Conservation (phyloP, 169 alveolate genomes). For the Eimeria necatrix region DNA sequence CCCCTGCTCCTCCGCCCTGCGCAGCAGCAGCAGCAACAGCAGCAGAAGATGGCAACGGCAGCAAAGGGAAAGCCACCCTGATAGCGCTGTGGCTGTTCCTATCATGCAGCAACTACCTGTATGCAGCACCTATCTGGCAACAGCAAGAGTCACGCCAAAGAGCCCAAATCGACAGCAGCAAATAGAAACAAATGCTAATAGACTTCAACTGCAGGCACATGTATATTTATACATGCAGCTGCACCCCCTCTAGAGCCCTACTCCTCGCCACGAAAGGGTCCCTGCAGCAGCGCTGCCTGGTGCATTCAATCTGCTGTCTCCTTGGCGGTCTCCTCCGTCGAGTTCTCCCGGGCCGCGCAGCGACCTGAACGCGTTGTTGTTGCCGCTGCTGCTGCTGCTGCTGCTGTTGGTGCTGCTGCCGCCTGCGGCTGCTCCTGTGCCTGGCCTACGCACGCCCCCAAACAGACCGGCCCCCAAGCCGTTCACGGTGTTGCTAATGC, state of each 20-base stretch:
- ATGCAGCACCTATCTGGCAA: background rate
- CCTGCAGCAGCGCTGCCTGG: background rate
- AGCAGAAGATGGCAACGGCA: background rate
- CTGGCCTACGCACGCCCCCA: constrained; percentile 10
- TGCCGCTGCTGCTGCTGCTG: constrained; percentile 29
- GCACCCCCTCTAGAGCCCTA: background rate
- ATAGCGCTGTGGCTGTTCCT: background rate
- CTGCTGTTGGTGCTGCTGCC: background rate
- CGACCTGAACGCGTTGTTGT: constrained; percentile 14
- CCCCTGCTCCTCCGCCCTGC: background rate
- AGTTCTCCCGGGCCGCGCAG: background rate
- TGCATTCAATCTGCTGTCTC: background rate
- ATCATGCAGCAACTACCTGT: too few relatives aligned
- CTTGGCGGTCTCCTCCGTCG: background rate
- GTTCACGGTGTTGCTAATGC: background rate
- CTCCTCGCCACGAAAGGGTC: background rate
- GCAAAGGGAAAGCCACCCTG: background rate
- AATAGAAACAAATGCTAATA: background rate
- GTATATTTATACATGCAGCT: too few relatives aligned
- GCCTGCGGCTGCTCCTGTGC: background rate
- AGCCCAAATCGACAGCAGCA: background rate
- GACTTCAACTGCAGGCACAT: background rate
- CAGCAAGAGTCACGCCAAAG: background rate
- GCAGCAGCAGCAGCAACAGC: background rate
- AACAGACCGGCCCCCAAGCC: constrained; percentile 44